Conservation (phyloP, 805 yeast species). For the Allodekkera sacchari region DNA sequence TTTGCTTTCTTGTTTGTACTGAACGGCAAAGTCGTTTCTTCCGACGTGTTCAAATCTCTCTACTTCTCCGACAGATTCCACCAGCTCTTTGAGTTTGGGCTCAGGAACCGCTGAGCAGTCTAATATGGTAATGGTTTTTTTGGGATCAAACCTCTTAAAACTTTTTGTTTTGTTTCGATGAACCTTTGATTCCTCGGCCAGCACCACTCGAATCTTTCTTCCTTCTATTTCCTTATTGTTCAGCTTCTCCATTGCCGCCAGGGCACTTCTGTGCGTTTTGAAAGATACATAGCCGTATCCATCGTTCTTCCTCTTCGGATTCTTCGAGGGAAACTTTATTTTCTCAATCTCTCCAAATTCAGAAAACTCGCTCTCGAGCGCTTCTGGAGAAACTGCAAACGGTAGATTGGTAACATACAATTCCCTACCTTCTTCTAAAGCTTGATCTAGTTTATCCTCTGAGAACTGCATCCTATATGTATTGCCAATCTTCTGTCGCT, state of each 20-base stretch:
- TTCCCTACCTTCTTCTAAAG: constrained; percentile 48
- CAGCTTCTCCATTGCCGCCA: constrained; percentile 31
- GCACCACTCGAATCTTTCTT: constrained; percentile 38
- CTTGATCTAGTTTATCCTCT: too few species aligned
- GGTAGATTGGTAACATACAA: constrained; percentile 47
- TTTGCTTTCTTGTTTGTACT: too few species aligned
- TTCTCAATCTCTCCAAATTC: constrained; percentile 46
- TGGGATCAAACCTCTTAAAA: constrained; percentile 1
- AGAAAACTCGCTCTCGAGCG: constrained; percentile 33
- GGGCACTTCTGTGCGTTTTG: constrained; percentile 32
- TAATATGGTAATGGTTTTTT: neutral
- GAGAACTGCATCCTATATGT: too few species aligned
- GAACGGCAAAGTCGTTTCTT: too few species aligned
- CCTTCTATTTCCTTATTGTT: constrained; percentile 36
- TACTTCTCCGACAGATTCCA: neutral
- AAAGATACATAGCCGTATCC: constrained; percentile 65
- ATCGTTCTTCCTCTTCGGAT: constrained; percentile 32
- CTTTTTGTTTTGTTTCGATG: neutral
- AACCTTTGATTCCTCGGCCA: constrained; percentile 27
- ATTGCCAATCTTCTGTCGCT: too few species aligned
- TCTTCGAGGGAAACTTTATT: constrained; percentile 38
- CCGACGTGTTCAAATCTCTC: constrained; percentile 3
- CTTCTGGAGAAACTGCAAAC: constrained; percentile 32
- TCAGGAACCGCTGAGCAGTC: neutral
- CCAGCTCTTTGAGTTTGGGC: neutral